Evolutionary conservation across 164 flowering plant genomes (phyloP), one percentile per base, ranked within the genome.

Genomic region (Vitis rotundifolia): DNA sequence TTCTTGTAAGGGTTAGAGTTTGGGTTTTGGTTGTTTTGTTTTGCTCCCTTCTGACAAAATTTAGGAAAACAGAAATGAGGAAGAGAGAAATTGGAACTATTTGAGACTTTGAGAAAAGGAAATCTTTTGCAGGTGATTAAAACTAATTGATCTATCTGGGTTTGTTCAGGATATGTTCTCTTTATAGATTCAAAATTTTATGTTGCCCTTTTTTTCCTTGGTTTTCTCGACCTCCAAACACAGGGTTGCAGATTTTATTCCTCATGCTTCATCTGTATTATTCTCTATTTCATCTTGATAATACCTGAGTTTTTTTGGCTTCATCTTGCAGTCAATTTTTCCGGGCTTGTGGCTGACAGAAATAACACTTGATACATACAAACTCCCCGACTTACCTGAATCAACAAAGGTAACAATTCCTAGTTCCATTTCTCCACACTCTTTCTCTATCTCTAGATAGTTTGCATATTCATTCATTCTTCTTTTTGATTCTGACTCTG

Each of bases 331-430:
- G 81, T 62, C 75, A 2, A 12, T 82, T n/a, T 82, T 73, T 66
- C 88, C 88, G 2, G 86, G 86, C 2, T 56, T 79, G 50, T 85
- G 84, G 83, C 63, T 85, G 64, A 66, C 78, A 7, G 84, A 82
- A 57, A 65, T 85, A 37, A 80, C 84, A 8, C 65, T 79, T 9
- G 88, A 82, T 57, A 59, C 69, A 61, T 85, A 85, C 68, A 71
- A 79, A 68, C 83, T 83, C 26, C 61, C 71, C n/a, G 83, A 82
- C 2, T 15, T 61, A 9, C 64, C 64, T 15, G 74, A 69, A 63
- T 57, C 59, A 61, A 55, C 71, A 55, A 69, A 63, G 72, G 73
- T 67, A 31, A 49, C 63, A 11, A 11, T 44, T 7, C 13, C 44
- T 37, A 6, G 44, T 22, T 22, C 26, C 26, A 22, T 22, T 22